Evolutionary conservation across 1,284 basidiomycete species (phyloP).

Genomic region (Cryptococcus hybrid): DNA sequence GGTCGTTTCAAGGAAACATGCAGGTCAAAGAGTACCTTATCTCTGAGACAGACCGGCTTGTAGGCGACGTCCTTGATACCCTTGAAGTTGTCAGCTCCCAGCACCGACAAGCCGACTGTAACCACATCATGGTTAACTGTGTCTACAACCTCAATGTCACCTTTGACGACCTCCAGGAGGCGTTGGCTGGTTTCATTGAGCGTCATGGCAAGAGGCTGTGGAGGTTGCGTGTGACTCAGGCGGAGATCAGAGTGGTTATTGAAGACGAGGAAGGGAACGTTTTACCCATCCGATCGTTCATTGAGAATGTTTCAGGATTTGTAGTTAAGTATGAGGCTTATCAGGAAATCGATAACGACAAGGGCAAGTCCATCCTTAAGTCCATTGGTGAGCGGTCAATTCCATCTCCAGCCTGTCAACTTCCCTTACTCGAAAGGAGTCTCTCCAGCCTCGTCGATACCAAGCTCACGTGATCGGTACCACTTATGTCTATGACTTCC

Average conservation of each 20-base stretch:
- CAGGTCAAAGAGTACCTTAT: slow-evolving; percentile 95
- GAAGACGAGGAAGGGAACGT: slow-evolving; percentile 91
- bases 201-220: slow-evolving; percentile 96
- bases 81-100: slow-evolving; percentile 87
- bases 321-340: slow-evolving; percentile 99
- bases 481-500: slow-evolving; percentile 99
- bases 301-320: slow-evolving; percentile 98
- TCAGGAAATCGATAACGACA: slow-evolving; percentile 95
- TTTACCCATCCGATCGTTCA: slow-evolving; percentile 93
- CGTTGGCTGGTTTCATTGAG: slow-evolving; percentile 96
- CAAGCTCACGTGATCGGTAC: slow-evolving; percentile 99
- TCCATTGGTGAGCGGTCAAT: slow-evolving; percentile 84
- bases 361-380: slow-evolving; percentile 89
- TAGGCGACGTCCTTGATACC: slow-evolving; percentile 91
- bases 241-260: slow-evolving; percentile 93
- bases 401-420: slow-evolving; percentile 90
- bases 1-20: slow-evolving; percentile 90
- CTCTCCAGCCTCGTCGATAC: slow-evolving; percentile 98
- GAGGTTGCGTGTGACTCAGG: slow-evolving; percentile 94
- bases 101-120: slow-evolving; percentile 86
- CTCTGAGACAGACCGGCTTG: slow-evolving; percentile 94
- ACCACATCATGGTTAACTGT: slow-evolving; percentile 98
- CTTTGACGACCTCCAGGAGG: slow-evolving; percentile 93
- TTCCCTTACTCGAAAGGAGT: slow-evolving; percentile 92
- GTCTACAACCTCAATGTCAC: slow-evolving; percentile 94